These are phyloP conservation scores for Laguncularia racemosa DNA, from an alignment of 345 rosid species.

Conservation along the genomic window DNA sequence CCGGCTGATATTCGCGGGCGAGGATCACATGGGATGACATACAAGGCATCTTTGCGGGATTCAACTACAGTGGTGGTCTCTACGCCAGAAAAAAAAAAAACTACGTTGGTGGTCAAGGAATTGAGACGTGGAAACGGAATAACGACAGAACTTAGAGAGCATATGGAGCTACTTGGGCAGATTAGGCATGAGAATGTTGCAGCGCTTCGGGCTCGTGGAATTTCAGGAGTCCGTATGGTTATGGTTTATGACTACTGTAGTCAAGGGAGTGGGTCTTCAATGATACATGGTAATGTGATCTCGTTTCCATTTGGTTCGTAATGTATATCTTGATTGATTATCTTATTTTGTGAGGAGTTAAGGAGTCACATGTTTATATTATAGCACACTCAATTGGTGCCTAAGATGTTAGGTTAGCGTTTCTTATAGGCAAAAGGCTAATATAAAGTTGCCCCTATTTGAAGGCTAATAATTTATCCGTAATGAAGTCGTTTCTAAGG, in stretches of 20 bases:
- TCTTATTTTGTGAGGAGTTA: too few relatives aligned
- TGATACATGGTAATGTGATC: conserved; percentile 49
- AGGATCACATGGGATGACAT: conserved; percentile 63
- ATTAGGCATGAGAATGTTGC: conserved; percentile 42
- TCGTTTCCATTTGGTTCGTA: neutral
- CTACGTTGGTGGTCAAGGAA: conserved; percentile 71
- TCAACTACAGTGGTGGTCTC: conserved; percentile 58
- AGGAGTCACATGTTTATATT: too few relatives aligned
- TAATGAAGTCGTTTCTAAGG: too few relatives aligned
- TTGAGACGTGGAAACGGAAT: conserved; percentile 52
- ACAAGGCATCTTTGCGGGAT: conserved; percentile 76
- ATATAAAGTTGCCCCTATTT: conserved; percentile 21
- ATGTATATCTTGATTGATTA: too few relatives aligned
- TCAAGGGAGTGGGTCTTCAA: conserved; percentile 44
- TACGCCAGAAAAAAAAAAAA: too few relatives aligned
- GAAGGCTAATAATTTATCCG: too few relatives aligned
- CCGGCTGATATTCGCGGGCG: conserved; percentile 28
- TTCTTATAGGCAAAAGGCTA: conserved; percentile 49
- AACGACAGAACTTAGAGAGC: conserved; percentile 67
- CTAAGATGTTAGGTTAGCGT: too few relatives aligned
- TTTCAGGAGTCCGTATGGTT: conserved; percentile 72
- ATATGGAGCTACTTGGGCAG: conserved; percentile 53
- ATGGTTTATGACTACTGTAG: conserved; percentile 60
- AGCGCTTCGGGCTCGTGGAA: neutral
- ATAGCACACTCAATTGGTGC: too few relatives aligned